Evolutionary conservation across 208 protist species (phyloP), one percentile per base, ranked within the genome.

Genomic region (Trypanosoma conorhini): DNA sequence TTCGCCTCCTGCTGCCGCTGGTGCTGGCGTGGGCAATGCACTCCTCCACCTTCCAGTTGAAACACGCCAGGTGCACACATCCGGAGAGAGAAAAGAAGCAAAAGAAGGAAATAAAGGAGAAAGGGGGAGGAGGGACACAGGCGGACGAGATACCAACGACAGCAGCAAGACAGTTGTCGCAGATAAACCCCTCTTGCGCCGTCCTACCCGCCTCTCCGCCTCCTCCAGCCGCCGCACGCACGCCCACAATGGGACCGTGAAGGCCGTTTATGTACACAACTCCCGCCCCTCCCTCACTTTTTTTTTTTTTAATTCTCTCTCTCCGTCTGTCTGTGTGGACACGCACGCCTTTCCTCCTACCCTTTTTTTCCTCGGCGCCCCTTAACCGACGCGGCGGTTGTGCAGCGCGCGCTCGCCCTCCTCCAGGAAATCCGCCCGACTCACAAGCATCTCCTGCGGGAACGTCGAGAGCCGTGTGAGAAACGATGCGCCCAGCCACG

Each of bases 401-500:
- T 89, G 82, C 10, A 93, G 70, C 48, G 76, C 74, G 10, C 67
- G 24, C 56, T 90, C 85, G 4, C 88, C 88, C 50, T 82, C 70
- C 57, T 93, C 88, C 61, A 77, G 60, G 71, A 86, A 93, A 38
- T 70, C 83, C 3, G 52, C 72, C 5, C 82, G 73, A 9, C 64
- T 80, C 33, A 86, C 76, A 21, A 82, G 54, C 89, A 98, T 97
- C 54, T 73, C 12, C 35, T 94, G 61, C 38, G 85, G 64, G 80
- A 99, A 99, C 38, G 91, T 94, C 10, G 83, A 90, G 15, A 99
- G 76, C 51, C 94, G 96, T 8, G 96, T 80, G 10, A 99, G 70
- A 64, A 99, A 98, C 26, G 93, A 97, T 38, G 97, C 98, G 31
- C 98, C 98, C 42, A 98, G 85, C 97, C 97, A 99, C 21, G 88